phyloP scores from a whole-genome alignment of 192 early-diverging fungal genomes.

The Backusella liffmaniae region DNA sequence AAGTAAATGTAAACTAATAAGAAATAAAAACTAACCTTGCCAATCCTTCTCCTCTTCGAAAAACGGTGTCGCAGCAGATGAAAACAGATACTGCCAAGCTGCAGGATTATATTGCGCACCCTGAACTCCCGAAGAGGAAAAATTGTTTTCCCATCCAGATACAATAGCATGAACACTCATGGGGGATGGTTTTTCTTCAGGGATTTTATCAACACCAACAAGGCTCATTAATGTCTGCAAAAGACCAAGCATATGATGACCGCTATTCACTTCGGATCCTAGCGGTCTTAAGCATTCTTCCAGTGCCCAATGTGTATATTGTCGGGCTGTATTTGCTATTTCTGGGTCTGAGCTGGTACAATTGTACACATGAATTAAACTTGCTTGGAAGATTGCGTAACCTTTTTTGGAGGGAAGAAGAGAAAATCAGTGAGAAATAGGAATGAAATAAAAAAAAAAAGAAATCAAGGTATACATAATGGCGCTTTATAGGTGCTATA shows the following conservation, averaged over 20 bases:
- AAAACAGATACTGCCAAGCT: constrained; percentile 17
- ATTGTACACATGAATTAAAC: constrained; percentile 29
- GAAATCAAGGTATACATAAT: background rate
- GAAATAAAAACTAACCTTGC: background rate
- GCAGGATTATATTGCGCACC: background rate
- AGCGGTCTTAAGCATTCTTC: constrained; percentile 26
- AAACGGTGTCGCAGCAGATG: constrained; percentile 17
- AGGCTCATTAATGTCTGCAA: background rate
- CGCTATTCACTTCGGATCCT: background rate
- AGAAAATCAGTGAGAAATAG: background rate
- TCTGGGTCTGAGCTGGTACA: constrained; percentile 17
- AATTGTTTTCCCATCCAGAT: background rate
- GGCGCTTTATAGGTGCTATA: background rate
- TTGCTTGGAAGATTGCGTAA: constrained; percentile 29
- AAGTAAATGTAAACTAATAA: background rate
- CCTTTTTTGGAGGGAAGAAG: background rate
- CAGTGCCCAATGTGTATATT: background rate
- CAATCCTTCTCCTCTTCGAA: constrained; percentile 9
- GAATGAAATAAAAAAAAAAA: background rate
- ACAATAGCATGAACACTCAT: constrained; percentile 16
- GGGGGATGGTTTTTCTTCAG: background rate
- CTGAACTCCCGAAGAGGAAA: background rate
- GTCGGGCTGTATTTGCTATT: constrained; percentile 12
- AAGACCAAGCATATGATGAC: background rate
- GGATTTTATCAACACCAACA: constrained; percentile 3